Evolutionary conservation across 75 land plant genomes (phyloP).

Genomic region (Cupressus sempervirens): DNA sequence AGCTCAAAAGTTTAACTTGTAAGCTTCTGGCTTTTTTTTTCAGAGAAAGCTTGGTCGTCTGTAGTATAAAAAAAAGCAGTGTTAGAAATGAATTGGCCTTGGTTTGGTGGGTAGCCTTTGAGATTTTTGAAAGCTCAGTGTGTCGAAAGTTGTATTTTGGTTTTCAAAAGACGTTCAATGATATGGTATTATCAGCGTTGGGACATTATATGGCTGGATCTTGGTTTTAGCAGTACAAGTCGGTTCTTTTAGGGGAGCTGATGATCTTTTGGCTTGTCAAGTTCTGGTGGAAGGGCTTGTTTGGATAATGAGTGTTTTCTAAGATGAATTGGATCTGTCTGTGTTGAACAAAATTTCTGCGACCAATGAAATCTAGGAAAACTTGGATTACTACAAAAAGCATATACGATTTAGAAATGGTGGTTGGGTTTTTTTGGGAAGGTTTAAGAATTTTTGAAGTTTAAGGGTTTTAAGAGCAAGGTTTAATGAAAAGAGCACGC

Average conservation of each 20-base stretch:
- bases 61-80: no score
- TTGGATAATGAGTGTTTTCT: not conserved
- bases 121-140: no score
- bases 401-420: not conserved
- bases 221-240: not conserved
- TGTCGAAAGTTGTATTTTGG: no score
- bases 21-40: not conserved
- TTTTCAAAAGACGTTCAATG: no score
- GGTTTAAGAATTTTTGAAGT: not conserved
- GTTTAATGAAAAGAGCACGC: not conserved
- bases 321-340: not conserved
- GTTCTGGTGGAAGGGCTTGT: not conserved
- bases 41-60: no score
- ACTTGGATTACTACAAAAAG: not conserved
- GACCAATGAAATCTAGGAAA: not conserved
- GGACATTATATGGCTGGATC: not conserved
- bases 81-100: no score
- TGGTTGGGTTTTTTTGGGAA: not conserved
- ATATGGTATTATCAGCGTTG: no score
- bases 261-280: not conserved
- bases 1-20: not conserved
- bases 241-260: not conserved
- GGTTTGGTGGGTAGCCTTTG: no score
- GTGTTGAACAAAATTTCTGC: not conserved
- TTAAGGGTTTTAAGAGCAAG: not conserved